Evolutionary conservation across 2,329 filamentous ascomycete genomes (phyloP).

Genomic region (Penicillium glabrum): DNA sequence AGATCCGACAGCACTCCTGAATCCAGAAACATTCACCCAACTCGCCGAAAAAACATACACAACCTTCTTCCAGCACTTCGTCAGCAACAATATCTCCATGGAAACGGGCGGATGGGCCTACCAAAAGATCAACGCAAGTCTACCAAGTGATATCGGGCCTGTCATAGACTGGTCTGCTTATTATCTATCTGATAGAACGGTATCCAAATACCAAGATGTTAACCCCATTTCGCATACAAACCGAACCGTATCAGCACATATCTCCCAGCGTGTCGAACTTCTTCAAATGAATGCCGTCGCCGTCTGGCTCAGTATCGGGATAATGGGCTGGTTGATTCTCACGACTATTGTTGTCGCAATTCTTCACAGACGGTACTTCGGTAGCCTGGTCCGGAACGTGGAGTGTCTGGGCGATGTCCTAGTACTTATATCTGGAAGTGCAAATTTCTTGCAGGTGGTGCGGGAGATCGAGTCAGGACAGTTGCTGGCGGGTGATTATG

Average conservation of each 20-base stretch:
- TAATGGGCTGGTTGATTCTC: slow-evolving; percentile 17
- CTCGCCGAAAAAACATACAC: slow-evolving; percentile 25
- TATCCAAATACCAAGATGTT: slow-evolving; percentile 2
- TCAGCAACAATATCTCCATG: slow-evolving; percentile 10
- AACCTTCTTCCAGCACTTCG: slow-evolving; percentile 34
- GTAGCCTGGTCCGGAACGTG: slow-evolving; percentile 14
- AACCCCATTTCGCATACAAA: slow-evolving; percentile 19
- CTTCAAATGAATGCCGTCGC: slow-evolving; percentile 18
- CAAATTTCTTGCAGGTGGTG: slow-evolving; percentile 15
- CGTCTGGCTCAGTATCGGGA: slow-evolving; percentile 17
- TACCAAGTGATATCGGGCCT: no score
- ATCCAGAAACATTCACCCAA: slow-evolving; percentile 9
- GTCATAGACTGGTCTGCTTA: no score
- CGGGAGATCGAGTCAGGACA: slow-evolving; percentile 12
- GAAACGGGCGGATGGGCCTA: slow-evolving; percentile 21
- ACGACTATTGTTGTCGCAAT: slow-evolving; percentile 8
- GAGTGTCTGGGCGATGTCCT: slow-evolving; percentile 17
- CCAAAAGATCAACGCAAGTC: slow-evolving; percentile 23
- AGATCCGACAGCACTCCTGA: slow-evolving; percentile 20
- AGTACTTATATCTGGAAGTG: slow-evolving; percentile 15
- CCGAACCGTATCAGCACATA: slow-evolving; percentile 2
- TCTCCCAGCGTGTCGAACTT: slow-evolving; percentile 14
- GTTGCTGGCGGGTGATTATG: slow-evolving; percentile 5
- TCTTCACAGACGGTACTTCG: slow-evolving; percentile 15
- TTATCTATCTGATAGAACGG: no score